Conservation (phyloP, 768 basidiomycete species). For the Phaeotremella skinneri region DNA sequence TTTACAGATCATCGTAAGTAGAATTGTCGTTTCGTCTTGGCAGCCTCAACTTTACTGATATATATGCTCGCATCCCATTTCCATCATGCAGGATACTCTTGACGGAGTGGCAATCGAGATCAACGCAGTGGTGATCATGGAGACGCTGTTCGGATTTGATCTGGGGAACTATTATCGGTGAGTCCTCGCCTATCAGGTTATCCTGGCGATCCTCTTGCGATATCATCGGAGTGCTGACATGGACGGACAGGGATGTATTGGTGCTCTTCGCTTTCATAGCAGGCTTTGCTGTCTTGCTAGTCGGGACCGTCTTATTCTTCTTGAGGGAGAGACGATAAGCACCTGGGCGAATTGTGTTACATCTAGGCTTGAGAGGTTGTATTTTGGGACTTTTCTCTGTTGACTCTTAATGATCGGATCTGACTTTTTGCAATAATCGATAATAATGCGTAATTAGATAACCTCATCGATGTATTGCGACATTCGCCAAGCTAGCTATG, state of each 20-base stretch:
- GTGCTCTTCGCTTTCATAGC: slow-evolving; percentile 82
- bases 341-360: too few relatives aligned
- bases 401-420: not conserved
- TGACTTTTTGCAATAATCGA: not conserved
- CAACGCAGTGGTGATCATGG: slow-evolving; percentile 81
- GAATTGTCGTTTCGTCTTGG: slow-evolving; percentile 2
- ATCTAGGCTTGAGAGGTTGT: too few relatives aligned
- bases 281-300: slow-evolving; percentile 70
- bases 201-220: not conserved
- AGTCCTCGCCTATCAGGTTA: slow-evolving; percentile 11
- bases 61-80: not conserved
- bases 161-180: slow-evolving; percentile 73
- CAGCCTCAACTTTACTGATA: not conserved
- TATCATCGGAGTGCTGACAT: not conserved
- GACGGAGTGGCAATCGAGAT: slow-evolving; percentile 78
- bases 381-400: not conserved
- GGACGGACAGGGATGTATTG: slow-evolving; percentile 62
- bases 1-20: slow-evolving; percentile 62
- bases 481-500: too few relatives aligned
- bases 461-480: too few relatives aligned
- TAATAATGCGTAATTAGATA: too few relatives aligned
- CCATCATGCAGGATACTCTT: slow-evolving; percentile 59
- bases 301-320: slow-evolving; percentile 71
- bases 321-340: slow-evolving; percentile 70
- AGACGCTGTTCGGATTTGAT: slow-evolving; percentile 84